Base-by-base conservation (phyloP, 164 flowering plant genomes). In the Berberis thunbergii region DNA sequence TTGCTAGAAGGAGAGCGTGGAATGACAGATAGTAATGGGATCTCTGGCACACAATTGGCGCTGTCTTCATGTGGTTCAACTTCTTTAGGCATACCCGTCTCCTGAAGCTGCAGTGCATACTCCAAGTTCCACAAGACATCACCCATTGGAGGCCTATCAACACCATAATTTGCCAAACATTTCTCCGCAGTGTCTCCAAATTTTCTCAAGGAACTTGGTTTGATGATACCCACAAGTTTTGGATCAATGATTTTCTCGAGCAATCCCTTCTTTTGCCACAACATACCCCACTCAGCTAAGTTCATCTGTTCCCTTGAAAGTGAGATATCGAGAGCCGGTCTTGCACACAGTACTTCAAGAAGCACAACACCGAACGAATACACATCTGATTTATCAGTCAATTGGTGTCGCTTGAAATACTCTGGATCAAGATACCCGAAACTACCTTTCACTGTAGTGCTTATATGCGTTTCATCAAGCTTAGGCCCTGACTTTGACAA, bases 91-190 rank as follows among this genome's bases (percentile, higher is more conserved):
- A 60, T 54, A 12, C 54, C 72, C 26, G 65, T 66, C 65, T 68
- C 74, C 45, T 78, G 78, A 50, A 78, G 78, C 59, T 73, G 74
- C 38, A 75, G 67, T 10, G 60, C 73, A 60, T 78, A 72, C 54
- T 78, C 78, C 46, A 78, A 69, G 71, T 75, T 78, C 81, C 81
- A 78, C 46, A 75, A 41, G 38, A 72, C 81, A 54, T 75, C 78
- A 53, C 78, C 81, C 68, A 78, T 75, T 39, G 76, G 57, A 0
- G 78, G 76, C 66, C 78, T 72, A 53, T 75, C 78, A 10, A 69
- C 70, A 7, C 75, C 75, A 59, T 69, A 66, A 7, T 75, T 70
- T 9, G 74, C 79, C 72, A 73, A 68, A 70, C 79, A 76, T 68
- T 60, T 70, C 60, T 65, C 71, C 3, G 69, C 75, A 0, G 75